A percentile compares a stretch with the other conserved stretches of the same genome.
Conservation (phyloP, 2,329 filamentous ascomycete genomes). For the Talaromyces sp. region DNA sequence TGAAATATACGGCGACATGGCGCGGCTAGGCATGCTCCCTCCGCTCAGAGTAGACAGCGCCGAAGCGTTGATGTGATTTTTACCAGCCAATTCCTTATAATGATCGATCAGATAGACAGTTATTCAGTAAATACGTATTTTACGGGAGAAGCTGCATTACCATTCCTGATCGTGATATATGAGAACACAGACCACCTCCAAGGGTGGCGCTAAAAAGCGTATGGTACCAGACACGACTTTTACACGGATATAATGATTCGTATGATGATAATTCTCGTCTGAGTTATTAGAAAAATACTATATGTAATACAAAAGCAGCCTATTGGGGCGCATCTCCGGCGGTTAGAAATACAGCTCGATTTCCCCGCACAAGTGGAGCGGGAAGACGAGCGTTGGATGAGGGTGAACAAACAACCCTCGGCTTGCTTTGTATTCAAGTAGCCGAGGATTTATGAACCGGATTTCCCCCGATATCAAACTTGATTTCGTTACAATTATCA, state of each 20-base stretch:
- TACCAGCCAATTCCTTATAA: not conserved
- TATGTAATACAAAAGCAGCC: not conserved
- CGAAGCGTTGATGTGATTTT: not conserved
- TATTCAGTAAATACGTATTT: not conserved
- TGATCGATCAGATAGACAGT: not conserved
- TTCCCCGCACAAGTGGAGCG: not conserved
- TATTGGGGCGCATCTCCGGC: not conserved
- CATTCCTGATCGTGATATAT: not conserved
- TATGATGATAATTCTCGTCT: not conserved
- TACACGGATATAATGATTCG: not conserved
- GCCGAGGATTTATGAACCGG: not conserved
- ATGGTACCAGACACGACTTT: not conserved
- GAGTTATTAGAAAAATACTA: not conserved
- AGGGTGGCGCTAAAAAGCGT: not conserved
- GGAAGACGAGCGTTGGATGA: not conserved
- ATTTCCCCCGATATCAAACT: not conserved
- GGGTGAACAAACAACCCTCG: not conserved
- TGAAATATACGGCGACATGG: not conserved
- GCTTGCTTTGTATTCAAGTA: not conserved
- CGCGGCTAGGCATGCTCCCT: not conserved
- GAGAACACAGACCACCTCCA: not conserved
- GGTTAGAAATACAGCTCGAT: not conserved
- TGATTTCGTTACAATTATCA: not conserved
- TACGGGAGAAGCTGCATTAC: not conserved
- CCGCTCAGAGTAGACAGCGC: not conserved